Evolutionary conservation across 495 filamentous ascomycete genomes (phyloP), one percentile per base, ranked within the genome.

Genomic region (Hypoxylon perforatum): DNA sequence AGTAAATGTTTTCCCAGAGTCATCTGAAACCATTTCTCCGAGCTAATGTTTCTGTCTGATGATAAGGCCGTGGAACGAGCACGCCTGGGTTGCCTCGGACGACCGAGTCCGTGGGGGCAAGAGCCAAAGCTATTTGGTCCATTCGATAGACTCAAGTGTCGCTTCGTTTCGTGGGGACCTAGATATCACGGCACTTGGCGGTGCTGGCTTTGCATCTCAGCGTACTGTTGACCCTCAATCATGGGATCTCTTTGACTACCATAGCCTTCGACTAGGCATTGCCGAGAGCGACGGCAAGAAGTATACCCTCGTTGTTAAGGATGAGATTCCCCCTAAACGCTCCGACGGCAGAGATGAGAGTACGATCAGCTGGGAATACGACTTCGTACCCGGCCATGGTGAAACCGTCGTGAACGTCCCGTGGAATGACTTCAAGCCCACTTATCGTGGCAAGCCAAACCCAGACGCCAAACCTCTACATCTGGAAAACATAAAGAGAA

Each of bases 171-270:
- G 83, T 44, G 93, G 92, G 9, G 76, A 77, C 15, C 85, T 96
- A 4, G 91, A 94, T 73, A 90, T 88, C 46, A 81, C 78, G n/a
- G 86, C 88, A 0, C 86, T 96, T 0, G 91, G 91, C 11, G 91
- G 91, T 9, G 92, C 93, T 0, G 93, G 92, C 4, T 96, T 96
- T 71, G 92, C 92, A 1, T 89, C 85, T 0, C 91, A 94, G 65
- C 85, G 90, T 22, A 91, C 91, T 10, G 78, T 79, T n/a, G 79
- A 81, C 12, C 71, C 76, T 0, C 57, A 69, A 5, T 70, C 44
- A 3, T 90, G 88, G 86, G 80, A 92, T 66, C 71, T 91, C 7
- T 78, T 80, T 6, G 63, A 36, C 12, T 87, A 85, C 54, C 78
- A 86, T 21, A 88, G 88, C 0, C 52, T 91, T 0, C 46, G 62